Evolutionary conservation across 805 yeast species (phyloP), one percentile per base, ranked within the genome.

Genomic region (Metschnikowia henanensis): DNA sequence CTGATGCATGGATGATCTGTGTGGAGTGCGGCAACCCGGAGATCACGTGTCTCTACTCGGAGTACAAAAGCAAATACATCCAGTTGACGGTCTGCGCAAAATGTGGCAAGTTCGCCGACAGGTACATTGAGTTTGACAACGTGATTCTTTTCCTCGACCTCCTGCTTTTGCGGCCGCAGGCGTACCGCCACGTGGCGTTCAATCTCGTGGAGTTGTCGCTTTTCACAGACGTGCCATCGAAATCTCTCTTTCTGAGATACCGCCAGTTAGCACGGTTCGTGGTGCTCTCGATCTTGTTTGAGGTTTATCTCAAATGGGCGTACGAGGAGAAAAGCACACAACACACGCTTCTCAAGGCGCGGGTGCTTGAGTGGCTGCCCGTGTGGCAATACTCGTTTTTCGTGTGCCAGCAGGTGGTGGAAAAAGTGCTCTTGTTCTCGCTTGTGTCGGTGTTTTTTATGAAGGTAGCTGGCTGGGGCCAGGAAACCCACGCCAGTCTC

Each of bases 231-330:
- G 37, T 30, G 29, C 46, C 15, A 5, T 10, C 10, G 20, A 17
- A 8, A 4, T 10, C 33, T 10, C 39, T 46, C 37, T 22, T 52
- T 10, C n/a, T 21, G 4, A 36, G 58, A 21, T 64, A 65, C 49
- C 56, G 49, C 39, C 58, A 53, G 20, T 40, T 66, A 6, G 32
- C 54, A 12, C 53, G 92, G 23, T 64, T 85, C 29, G 66, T 85
- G 52, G 52, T 86, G 3, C 69, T 92, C 30, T 72, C 85, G 41
- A 68, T 87, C 0, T 72, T 94, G 13, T 89, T 92, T 56, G 97
- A 94, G 55, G 92, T 92, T 4, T 94, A 94, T 60, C 64, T 94
- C 40, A 82, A 81, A 1, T 94, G 99, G 98, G 96, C 96, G 0
- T 80, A 83, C 43, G 91, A 86, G 48, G 99, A 92, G 61, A 80